Conservation (phyloP, 2,329 filamentous ascomycete species). For the Cladophialophora psammophila region DNA sequence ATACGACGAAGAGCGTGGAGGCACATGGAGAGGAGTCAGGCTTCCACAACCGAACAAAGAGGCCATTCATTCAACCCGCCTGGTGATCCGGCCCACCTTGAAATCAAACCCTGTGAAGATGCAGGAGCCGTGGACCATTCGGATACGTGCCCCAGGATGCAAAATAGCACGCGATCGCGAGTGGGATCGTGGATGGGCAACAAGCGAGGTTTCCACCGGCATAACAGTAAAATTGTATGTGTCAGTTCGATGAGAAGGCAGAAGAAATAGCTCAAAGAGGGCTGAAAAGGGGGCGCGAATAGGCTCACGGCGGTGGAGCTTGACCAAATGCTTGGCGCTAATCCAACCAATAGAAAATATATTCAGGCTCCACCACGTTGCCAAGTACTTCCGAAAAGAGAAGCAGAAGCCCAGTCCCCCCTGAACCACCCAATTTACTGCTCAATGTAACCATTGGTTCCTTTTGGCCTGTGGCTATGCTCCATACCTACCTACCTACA, state of each 20-base stretch:
- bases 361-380: neutral
- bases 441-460: neutral
- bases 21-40: slow-evolving; percentile 5
- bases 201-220: slow-evolving; percentile 4
- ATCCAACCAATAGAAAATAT: neutral
- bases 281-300: slow-evolving; percentile 13
- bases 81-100: neutral
- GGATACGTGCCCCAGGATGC: slow-evolving; percentile 1
- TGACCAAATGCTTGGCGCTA: neutral
- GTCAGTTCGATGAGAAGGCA: neutral
- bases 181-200: neutral
- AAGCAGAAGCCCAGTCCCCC: neutral
- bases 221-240: neutral
- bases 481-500: too few relatives aligned
- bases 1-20: slow-evolving; percentile 1
- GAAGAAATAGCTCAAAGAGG: slow-evolving; percentile 7
- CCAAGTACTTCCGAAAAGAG: neutral
- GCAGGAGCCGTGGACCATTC: neutral
- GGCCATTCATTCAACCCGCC: neutral
- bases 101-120: slow-evolving; percentile 13
- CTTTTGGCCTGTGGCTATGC: neutral
- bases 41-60: neutral
- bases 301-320: slow-evolving; percentile 7
- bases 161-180: slow-evolving; percentile 6
- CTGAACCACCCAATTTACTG: slow-evolving; percentile 7